Conservation (phyloP, 148 eudicot genomes). For the Camellia sinensis region DNA sequence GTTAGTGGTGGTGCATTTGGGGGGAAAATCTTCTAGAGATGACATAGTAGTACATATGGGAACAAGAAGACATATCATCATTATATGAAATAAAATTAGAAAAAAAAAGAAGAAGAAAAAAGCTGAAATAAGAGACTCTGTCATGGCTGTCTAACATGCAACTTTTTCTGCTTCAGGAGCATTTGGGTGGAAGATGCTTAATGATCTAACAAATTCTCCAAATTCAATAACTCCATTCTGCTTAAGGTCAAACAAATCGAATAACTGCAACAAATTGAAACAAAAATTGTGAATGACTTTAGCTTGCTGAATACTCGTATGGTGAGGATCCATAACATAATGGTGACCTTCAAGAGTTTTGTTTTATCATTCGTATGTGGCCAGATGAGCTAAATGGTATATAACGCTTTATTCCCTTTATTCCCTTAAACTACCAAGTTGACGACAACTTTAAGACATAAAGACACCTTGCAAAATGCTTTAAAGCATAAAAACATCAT, state of each 20-base stretch:
- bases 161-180: constrained; percentile 65
- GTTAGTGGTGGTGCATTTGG: constrained; percentile 8
- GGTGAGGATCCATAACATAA: not conserved
- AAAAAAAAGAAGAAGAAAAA: not conserved
- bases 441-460: not conserved
- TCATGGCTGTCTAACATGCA: constrained; percentile 43
- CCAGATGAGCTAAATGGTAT: not conserved
- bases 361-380: not conserved
- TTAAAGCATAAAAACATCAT: not conserved
- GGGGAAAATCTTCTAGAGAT: not conserved
- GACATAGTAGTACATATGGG: not conserved
- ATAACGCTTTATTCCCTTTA: too few species aligned
- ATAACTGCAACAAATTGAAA: constrained; percentile 43
- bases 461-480: not conserved
- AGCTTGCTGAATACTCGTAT: not conserved
- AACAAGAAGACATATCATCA: not conserved
- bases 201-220: constrained; percentile 70
- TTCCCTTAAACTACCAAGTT: not conserved
- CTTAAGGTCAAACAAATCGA: constrained; percentile 63
- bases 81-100: too few species aligned
- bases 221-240: constrained; percentile 68
- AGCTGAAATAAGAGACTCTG: not conserved
- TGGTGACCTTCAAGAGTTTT: not conserved
- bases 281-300: not conserved
- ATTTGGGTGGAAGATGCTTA: constrained; percentile 71